Percentiles rank a stretch among this genome's conserved stretches.
Evolutionary conservation across 768 basidiomycete species (phyloP).

Genomic region (Grammothele lineata): DNA sequence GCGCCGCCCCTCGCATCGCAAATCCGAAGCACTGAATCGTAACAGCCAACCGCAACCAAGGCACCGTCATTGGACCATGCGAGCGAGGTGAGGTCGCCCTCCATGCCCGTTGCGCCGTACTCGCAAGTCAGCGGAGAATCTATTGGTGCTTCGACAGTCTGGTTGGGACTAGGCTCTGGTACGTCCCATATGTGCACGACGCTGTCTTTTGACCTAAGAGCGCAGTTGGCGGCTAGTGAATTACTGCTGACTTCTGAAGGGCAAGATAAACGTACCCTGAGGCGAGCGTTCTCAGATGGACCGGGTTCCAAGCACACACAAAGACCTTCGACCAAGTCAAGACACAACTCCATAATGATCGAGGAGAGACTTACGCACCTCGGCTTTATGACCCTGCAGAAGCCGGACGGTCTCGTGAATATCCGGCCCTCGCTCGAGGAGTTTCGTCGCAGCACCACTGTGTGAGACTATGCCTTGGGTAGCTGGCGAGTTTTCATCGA

Average conservation of each 20-base stretch:
- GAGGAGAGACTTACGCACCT: constrained; percentile 9
- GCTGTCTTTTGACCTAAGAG: constrained; percentile 65
- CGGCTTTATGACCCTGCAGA: constrained; percentile 41
- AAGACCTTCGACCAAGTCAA: constrained; percentile 53
- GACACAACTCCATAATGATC: neutral
- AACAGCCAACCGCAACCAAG: constrained; percentile 73
- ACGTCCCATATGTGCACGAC: constrained; percentile 71
- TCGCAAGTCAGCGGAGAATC: constrained; percentile 34
- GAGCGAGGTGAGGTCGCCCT: constrained; percentile 67
- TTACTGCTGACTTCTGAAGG: neutral
- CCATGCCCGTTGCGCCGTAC: constrained; percentile 43
- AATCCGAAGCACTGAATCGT: constrained; percentile 68
- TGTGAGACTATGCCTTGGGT: neutral
- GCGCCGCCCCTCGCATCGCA: constrained; percentile 55
- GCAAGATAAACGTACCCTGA: constrained; percentile 52
- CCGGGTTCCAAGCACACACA: constrained; percentile 77
- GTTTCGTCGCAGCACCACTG: neutral
- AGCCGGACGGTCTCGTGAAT: constrained; percentile 8
- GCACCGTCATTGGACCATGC: constrained; percentile 76
- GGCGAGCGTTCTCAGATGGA: constrained; percentile 52
- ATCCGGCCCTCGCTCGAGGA: too few species aligned
- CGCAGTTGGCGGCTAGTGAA: neutral
- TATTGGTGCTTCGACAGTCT: neutral
- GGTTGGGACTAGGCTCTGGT: constrained; percentile 29
- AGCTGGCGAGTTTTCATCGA: neutral